Evolutionary conservation across 495 filamentous ascomycete species (phyloP).

Genomic region (Lasiosphaeria ovina): DNA sequence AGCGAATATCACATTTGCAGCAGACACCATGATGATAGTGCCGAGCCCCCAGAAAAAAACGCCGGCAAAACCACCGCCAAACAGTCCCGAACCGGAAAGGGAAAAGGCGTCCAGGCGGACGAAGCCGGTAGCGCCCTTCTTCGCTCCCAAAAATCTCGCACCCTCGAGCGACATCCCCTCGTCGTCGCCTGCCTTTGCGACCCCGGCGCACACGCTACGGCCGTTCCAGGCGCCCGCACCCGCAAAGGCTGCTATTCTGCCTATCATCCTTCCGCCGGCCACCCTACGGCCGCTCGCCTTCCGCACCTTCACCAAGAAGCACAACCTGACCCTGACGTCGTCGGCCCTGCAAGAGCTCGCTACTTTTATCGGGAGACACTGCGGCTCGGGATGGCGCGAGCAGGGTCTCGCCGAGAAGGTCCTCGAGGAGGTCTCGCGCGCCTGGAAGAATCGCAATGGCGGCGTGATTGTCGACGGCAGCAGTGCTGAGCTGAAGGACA

Average conservation of each 20-base stretch:
- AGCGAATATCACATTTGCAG: not conserved
- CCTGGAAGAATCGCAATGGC: constrained; percentile 81
- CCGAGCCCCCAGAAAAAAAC: constrained; percentile 26
- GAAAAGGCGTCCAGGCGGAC: constrained; percentile 24
- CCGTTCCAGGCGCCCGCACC: constrained; percentile 51
- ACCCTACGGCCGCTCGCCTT: constrained; percentile 90
- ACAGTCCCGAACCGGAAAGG: constrained; percentile 26
- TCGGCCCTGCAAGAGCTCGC: constrained; percentile 81
- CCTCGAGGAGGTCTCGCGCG: constrained; percentile 83
- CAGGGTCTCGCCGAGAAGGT: constrained; percentile 90
- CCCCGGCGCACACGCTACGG: constrained; percentile 70
- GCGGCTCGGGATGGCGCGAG: constrained; percentile 94
- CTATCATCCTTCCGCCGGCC: constrained; percentile 81
- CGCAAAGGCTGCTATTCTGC: constrained; percentile 73
- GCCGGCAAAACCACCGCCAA: constrained; percentile 14
- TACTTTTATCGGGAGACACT: constrained; percentile 85
- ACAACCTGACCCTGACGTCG: constrained; percentile 90
- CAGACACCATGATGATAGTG: constrained; percentile 29
- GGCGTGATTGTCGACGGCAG: constrained; percentile 86
- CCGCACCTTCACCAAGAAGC: constrained; percentile 94
- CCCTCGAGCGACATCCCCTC: constrained; percentile 63
- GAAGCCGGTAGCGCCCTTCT: constrained; percentile 38
- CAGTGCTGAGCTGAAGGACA: constrained; percentile 71
- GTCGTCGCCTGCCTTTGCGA: constrained; percentile 86
- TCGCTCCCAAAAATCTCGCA: constrained; percentile 37